A percentile compares a stretch with the other conserved stretches of the same genome.
Evolutionary conservation across 1,284 basidiomycete species (phyloP).

Genomic region (Cutaneotrichosporon sp.): DNA sequence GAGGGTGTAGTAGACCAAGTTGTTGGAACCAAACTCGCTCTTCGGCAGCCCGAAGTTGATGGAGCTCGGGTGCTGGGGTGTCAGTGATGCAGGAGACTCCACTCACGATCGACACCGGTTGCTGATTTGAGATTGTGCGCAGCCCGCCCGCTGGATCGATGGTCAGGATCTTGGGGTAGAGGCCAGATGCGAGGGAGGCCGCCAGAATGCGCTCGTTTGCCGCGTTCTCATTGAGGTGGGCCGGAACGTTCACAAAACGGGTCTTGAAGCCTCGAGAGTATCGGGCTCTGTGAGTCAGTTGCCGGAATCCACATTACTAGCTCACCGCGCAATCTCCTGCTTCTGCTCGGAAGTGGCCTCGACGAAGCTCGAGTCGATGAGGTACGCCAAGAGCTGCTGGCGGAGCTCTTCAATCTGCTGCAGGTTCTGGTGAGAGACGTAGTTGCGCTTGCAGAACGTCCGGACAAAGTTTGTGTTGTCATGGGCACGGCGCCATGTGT

Average conservation of each 20-base stretch:
- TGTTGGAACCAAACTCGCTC: conserved; percentile 71
- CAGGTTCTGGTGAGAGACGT: conserved; percentile 87
- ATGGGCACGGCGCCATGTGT: conserved; percentile 83
- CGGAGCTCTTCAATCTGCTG: conserved; percentile 96
- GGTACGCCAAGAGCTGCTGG: conserved; percentile 83
- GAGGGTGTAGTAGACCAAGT: conserved; percentile 84
- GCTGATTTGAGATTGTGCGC: conserved; percentile 85
- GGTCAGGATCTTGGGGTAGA: conserved; percentile 83
- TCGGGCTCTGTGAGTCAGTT: conserved; percentile 62
- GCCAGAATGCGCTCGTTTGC: conserved; percentile 65
- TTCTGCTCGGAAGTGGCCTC: conserved; percentile 67
- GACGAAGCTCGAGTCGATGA: conserved; percentile 87
- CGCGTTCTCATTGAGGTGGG: conserved; percentile 71
- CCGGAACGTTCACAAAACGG: conserved; percentile 74
- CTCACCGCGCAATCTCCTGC: conserved; percentile 70
- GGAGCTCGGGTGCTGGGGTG: conserved; percentile 89
- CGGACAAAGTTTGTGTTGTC: conserved; percentile 60
- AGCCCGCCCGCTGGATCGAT: conserved; percentile 66
- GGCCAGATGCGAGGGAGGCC: conserved; percentile 79
- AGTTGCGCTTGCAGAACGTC: conserved; percentile 81
- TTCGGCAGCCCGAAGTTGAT: conserved; percentile 73
- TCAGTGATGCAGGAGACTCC: conserved; percentile 67
- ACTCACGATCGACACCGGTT: conserved; percentile 59
- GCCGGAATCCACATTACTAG: not conserved
- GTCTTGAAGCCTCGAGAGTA: conserved; percentile 68